phyloP scores from a whole-genome alignment of 495 filamentous ascomycete species.

The Penicillium crystallinum region DNA sequence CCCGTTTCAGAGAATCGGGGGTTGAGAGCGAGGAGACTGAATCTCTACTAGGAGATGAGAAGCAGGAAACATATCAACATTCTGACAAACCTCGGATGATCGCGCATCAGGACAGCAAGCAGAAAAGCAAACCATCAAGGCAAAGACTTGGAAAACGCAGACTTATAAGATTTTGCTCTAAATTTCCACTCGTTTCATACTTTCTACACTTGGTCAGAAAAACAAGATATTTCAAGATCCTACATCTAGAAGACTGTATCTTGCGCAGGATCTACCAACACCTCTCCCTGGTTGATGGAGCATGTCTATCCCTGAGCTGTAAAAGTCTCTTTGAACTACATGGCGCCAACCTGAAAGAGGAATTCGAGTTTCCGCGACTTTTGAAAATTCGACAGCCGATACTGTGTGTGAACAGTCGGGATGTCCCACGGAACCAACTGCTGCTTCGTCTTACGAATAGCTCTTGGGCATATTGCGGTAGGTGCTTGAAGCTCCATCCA shows the following conservation, averaged over 20 bases:
- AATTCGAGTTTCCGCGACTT: constrained; percentile 12
- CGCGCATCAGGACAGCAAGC: not conserved
- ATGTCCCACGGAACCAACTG: constrained; percentile 13
- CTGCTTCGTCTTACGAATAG: constrained; percentile 17
- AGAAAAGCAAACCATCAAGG: not conserved
- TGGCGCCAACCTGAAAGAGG: not conserved
- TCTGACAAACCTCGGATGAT: too few species aligned
- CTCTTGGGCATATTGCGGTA: constrained; percentile 13
- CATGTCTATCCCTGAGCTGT: constrained; percentile 13
- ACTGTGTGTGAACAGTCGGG: constrained; percentile 11
- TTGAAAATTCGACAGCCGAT: constrained; percentile 6
- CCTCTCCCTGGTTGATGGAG: constrained; percentile 6
- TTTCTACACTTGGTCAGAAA: not conserved
- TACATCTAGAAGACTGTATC: not conserved
- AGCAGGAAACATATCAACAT: not conserved
- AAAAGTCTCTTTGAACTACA: constrained; percentile 4
- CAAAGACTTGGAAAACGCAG: not conserved
- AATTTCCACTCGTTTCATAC: not conserved
- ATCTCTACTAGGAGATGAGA: not conserved
- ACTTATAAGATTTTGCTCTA: not conserved
- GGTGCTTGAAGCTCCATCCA: constrained; percentile 18
- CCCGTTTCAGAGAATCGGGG: too few species aligned
- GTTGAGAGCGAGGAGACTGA: too few species aligned
- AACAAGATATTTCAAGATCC: constrained; percentile 3
- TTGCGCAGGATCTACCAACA: not conserved